Evolutionary conservation across 2,329 filamentous ascomycete genomes (phyloP).

Genomic region (Laburnicola sp.): DNA sequence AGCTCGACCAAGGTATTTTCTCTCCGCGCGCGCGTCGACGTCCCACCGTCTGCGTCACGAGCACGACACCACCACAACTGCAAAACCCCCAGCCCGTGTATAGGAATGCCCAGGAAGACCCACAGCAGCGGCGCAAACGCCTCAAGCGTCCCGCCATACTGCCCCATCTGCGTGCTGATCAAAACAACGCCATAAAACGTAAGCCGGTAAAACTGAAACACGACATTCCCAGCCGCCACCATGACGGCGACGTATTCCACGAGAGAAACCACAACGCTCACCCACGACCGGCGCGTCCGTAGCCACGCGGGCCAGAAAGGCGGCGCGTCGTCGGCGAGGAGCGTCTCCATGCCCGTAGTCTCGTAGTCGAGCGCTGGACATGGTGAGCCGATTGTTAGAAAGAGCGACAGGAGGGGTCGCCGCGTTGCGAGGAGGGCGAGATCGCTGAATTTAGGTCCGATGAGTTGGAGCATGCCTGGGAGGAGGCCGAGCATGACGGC

Average conservation of each 20-base stretch:
- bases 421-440: neutral
- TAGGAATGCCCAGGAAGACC: neutral
- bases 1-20: neutral
- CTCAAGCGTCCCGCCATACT: neutral
- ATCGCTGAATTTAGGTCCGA: constrained; percentile 1
- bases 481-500: constrained; percentile 3
- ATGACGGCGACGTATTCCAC: neutral
- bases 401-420: neutral
- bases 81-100: neutral
- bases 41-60: neutral
- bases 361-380: neutral
- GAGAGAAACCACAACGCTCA: neutral
- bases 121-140: constrained; percentile 2
- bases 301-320: neutral
- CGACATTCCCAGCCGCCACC: neutral
- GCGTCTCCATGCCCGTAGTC: neutral
- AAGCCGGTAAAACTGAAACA: neutral
- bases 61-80: neutral
- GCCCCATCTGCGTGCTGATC: neutral
- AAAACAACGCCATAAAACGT: neutral
- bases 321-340: neutral
- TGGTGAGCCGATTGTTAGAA: neutral
- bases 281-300: neutral
- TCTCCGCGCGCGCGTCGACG: neutral
- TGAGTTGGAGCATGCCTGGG: neutral